These are phyloP conservation scores for Serpula lacrymans DNA, from an alignment of 768 basidiomycete species.

Conservation along the genomic window DNA sequence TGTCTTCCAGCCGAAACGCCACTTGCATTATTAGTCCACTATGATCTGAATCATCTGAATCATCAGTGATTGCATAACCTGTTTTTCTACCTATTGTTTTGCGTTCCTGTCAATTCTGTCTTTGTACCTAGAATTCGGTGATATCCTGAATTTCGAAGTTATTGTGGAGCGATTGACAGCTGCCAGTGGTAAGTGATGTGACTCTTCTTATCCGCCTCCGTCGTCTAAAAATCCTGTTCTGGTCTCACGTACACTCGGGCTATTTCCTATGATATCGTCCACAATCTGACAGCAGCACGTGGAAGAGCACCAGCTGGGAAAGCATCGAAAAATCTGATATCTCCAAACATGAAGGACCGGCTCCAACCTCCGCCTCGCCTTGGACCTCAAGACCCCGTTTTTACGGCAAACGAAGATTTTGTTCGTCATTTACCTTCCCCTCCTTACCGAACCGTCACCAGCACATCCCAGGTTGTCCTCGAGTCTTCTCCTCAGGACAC, in stretches of 20 bases:
- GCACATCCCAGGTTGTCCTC: constrained; percentile 30
- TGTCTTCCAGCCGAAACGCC: too few species aligned
- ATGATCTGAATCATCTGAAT: too few species aligned
- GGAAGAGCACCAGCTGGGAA: constrained; percentile 6
- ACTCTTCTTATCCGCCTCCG: not conserved
- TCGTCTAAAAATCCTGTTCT: not conserved
- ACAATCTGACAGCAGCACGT: not conserved
- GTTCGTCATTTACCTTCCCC: constrained; percentile 29
- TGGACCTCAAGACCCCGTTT: constrained; percentile 10
- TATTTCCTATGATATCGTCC: not conserved
- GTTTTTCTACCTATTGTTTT: too few species aligned
- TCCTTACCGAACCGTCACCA: constrained; percentile 34
- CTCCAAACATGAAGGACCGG: constrained; percentile 13
- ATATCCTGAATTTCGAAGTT: too few species aligned
- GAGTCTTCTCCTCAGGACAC: constrained; percentile 17
- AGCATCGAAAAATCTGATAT: too few species aligned
- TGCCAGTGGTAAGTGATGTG: not conserved
- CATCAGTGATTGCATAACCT: too few species aligned
- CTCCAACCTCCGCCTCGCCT: constrained; percentile 11
- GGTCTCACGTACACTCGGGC: not conserved
- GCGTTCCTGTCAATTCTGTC: too few species aligned
- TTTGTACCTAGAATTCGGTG: too few species aligned
- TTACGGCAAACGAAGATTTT: constrained; percentile 12
- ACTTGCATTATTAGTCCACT: too few species aligned
- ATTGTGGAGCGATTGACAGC: constrained; percentile 2